Conservation (phyloP, 345 rosid species). For the Hypericum perforatum region DNA sequence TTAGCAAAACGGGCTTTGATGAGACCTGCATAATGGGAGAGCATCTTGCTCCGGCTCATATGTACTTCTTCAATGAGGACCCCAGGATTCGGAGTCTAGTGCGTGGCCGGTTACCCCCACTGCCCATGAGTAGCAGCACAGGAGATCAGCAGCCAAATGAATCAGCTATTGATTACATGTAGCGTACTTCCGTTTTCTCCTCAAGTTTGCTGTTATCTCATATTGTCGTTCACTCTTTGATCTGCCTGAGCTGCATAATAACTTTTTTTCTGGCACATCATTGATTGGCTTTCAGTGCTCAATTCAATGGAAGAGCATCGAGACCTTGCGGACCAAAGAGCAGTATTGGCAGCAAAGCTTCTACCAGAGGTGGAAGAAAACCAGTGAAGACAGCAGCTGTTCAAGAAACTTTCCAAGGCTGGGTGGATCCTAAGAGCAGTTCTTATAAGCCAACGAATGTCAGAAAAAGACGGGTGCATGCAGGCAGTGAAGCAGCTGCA, state of each 20-base stretch:
- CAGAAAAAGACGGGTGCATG: constrained; percentile 68
- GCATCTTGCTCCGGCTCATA: constrained; percentile 61
- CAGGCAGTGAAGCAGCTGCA: constrained; percentile 36
- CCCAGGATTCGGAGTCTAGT: constrained; percentile 52
- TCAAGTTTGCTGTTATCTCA: not conserved
- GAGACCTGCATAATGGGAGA: constrained; percentile 25
- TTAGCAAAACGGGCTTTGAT: constrained; percentile 18
- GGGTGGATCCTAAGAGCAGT: constrained; percentile 52
- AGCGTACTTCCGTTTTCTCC: constrained; percentile 10
- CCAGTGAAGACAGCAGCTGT: constrained; percentile 28
- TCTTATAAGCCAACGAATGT: constrained; percentile 52
- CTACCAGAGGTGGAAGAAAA: constrained; percentile 33
- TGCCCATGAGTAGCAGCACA: constrained; percentile 26
- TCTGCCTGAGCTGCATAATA: not conserved
- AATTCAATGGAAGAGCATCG: constrained; percentile 55
- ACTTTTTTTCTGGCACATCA: not conserved
- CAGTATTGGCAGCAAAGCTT: constrained; percentile 21
- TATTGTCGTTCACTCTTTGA: not conserved
- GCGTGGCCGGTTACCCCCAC: constrained; percentile 54
- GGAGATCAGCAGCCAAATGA: constrained; percentile 28
- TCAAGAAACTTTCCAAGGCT: constrained; percentile 34
- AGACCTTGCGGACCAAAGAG: constrained; percentile 25
- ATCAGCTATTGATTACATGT: constrained; percentile 60
- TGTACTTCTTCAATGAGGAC: constrained; percentile 68
- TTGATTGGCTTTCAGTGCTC: constrained; percentile 43